Evolutionary conservation across 164 flowering plant species (phyloP), one percentile per base, ranked within the genome.

Genomic region (Magnolia changhungtana): DNA sequence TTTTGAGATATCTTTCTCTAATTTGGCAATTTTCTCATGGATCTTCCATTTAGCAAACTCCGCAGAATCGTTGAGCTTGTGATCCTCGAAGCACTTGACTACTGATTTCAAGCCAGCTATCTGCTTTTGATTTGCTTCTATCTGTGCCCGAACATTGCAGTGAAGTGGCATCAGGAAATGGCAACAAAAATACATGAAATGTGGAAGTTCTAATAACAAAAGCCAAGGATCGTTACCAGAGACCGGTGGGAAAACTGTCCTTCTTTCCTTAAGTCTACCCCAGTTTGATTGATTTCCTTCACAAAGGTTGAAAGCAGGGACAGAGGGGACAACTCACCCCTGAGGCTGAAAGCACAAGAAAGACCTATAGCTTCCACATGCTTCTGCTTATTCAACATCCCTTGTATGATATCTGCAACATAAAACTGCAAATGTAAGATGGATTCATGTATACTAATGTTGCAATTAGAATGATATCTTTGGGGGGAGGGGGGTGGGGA

Each of bases 281-380:
- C 80, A 50, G 77, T 49, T 58, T 83, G 84, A 37, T 72, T 81
- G 6, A 82, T 78, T 63, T 84, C 83, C 24, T 21, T 78, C 67
- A 89, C 65, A 75, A 77, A 83, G 64, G 83, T 67, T 55, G 75
- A 71, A 80, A 89, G 69, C 75, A 88, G 78, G 45, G 70, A 69
- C 61, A 74, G 76, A 69, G 86, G 84, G n/a, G 83, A 74, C 51
- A 84, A 82, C 79, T 80, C 83, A 59, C 84, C 87, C 80, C 84
- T 83, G 20, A 89, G 49, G 23, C 88, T 89, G 75, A 88, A 84
- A 63, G 83, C 77, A 76, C 49, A 80, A 23, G 76, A 80, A 66
- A 86, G 21, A 73, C 84, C 83, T 74, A 84, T 75, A 74, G 90
- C 90, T 78, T 83, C 86, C 61, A 82, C 77, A 71, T 69, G 72